These are phyloP conservation scores for Knufia fluminis DNA, from an alignment of 2,329 filamentous ascomycete genomes.

Conservation along the genomic window DNA sequence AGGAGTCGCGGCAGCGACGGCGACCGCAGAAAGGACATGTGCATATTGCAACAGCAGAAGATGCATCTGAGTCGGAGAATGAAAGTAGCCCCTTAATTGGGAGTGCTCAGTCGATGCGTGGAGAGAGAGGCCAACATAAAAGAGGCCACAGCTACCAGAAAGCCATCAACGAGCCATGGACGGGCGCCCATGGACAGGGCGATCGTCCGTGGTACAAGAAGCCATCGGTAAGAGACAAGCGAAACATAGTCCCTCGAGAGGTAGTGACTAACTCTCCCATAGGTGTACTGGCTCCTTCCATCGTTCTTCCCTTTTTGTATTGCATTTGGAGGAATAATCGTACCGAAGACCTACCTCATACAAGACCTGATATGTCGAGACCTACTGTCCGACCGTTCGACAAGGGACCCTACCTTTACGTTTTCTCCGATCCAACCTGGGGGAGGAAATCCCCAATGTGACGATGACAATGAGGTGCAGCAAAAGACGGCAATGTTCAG, in stretches of 20 bases:
- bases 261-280: constrained; percentile 11
- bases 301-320: constrained; percentile 75
- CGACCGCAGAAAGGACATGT: constrained; percentile 10
- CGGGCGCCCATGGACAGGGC: constrained; percentile 29
- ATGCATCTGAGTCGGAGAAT: constrained; percentile 19
- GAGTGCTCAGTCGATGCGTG: constrained; percentile 11
- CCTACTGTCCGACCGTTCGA: constrained; percentile 63
- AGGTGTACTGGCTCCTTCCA: constrained; percentile 75
- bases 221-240: constrained; percentile 35
- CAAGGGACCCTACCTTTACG: constrained; percentile 49
- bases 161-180: constrained; percentile 22
- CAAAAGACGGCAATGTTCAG: constrained; percentile 67
- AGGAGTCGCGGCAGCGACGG: constrained; percentile 1
- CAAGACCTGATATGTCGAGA: constrained; percentile 72
- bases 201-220: constrained; percentile 40
- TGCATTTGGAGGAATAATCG: constrained; percentile 75
- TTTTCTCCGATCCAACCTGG: constrained; percentile 58
- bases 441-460: constrained; percentile 68
- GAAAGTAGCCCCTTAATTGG: constrained; percentile 26
- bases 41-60: constrained; percentile 11
- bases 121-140: constrained; percentile 10
- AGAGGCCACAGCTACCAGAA: constrained; percentile 19
- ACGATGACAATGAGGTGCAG: constrained; percentile 63
- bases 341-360: constrained; percentile 82
- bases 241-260: constrained; percentile 10